phyloP scores from a whole-genome alignment of 192 early-diverging fungal species.

The Chytriomyces sp. region DNA sequence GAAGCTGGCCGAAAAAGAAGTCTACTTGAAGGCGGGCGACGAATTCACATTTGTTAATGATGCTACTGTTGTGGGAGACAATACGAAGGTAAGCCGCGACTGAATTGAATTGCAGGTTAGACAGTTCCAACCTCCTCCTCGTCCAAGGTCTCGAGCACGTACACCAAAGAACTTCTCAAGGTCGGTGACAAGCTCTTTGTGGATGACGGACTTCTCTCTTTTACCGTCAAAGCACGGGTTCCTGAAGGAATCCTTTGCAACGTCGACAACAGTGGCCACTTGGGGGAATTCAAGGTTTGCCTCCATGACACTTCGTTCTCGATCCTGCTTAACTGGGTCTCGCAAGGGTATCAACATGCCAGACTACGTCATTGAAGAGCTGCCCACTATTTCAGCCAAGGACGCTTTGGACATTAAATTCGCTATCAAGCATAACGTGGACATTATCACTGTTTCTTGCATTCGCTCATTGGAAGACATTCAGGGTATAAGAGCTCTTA shows the following conservation, averaged over 20 bases:
- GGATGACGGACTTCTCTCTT: slow-evolving; percentile 95
- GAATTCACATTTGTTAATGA: slow-evolving; percentile 66
- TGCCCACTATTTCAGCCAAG: slow-evolving; percentile 56
- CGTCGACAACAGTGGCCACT: slow-evolving; percentile 51
- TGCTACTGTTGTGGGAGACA: slow-evolving; percentile 46
- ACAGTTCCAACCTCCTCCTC: neutral
- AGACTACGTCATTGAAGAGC: slow-evolving; percentile 51
- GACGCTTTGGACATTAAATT: slow-evolving; percentile 56
- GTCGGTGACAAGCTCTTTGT: slow-evolving; percentile 68
- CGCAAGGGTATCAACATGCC: slow-evolving; percentile 65
- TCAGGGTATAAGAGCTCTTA: slow-evolving; percentile 23
- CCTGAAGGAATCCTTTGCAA: slow-evolving; percentile 46
- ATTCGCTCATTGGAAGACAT: slow-evolving; percentile 59
- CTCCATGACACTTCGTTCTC: neutral
- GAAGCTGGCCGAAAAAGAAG: slow-evolving; percentile 48
- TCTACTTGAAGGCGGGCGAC: slow-evolving; percentile 48
- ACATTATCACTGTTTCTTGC: slow-evolving; percentile 62
- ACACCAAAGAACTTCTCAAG: slow-evolving; percentile 58
- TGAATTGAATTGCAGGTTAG: neutral
- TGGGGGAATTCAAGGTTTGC: slow-evolving; percentile 55
- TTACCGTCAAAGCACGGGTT: slow-evolving; percentile 79
- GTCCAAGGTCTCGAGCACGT: slow-evolving; percentile 46
- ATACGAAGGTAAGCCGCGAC: slow-evolving; percentile 38
- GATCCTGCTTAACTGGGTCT: neutral
- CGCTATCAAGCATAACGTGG: slow-evolving; percentile 47